Evolutionary conservation across 306 rosid species (phyloP), one percentile per base, ranked within the genome.

Genomic region (Vigna angularis): DNA sequence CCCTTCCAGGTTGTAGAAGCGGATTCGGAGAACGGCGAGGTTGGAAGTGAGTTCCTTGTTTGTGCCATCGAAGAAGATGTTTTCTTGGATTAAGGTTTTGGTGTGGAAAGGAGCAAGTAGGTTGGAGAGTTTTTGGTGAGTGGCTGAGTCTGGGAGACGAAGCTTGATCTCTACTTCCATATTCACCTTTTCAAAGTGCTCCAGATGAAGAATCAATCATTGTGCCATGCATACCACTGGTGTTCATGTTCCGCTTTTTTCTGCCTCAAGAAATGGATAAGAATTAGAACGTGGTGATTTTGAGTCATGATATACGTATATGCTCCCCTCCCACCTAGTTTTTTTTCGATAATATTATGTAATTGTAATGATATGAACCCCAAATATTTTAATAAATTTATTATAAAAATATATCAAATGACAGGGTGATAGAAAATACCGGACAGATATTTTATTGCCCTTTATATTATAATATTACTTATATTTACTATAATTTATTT

Each of bases 141-240:
- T 51, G 40, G 48, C 8, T 12, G 90, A 74, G 80, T 85, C 88
- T 15, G 79, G 73, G 62, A 89, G 91, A 30, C 82, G 78, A 50
- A 89, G 90, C 83, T 87, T 89, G 62, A 89, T 86, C 73, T 87
- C 93, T 28, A 89, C 88, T 78, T 87, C 91, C 91, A 85, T 83
- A 1, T 12, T 17, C 30, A 24, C 11, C 15, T 69, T 66, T 32
- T 32, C 48, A 6, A 11, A 48, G 50, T 45, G 5, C 13, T 4
- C 5, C 50, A 11, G 69, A 58, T 45, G 22, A 58, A 24, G 30
- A 26, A 58, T 42, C 20, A 73, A 7, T 71, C n/a, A 36, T 6
- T 11, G 48, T 70, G 48, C 28, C 16, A 45, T 11, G 50, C n/a
- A 34, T 58, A 42, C 6, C 0, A 12, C n/a, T 75, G 16, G 16